phyloP scores from a whole-genome alignment of 352 stramenopile genomes.

The Aphanomyces stellatus region DNA sequence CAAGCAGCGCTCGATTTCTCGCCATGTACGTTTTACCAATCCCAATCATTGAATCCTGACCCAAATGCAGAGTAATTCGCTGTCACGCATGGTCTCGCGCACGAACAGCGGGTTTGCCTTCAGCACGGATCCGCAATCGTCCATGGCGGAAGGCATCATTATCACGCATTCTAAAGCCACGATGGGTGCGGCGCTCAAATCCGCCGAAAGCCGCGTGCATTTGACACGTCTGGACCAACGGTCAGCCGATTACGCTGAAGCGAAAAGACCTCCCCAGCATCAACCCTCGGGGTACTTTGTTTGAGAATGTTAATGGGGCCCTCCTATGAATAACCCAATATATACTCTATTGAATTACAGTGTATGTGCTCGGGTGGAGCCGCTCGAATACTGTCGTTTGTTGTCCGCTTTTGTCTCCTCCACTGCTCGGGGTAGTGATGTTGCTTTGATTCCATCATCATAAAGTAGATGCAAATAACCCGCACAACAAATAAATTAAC shows the following conservation, averaged over 20 bases:
- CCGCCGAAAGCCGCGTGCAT: background rate
- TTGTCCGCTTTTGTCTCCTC: background rate
- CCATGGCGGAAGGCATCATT: conserved; percentile 73
- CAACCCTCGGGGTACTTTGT: background rate
- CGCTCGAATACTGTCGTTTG: background rate
- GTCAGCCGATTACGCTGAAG: background rate
- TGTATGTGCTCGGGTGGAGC: background rate
- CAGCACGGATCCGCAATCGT: conserved; percentile 72
- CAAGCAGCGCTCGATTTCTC: too few species aligned
- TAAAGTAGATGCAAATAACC: background rate
- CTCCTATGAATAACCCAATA: background rate
- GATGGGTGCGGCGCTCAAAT: background rate
- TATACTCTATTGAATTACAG: too few species aligned
- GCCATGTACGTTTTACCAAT: too few species aligned
- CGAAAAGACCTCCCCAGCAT: background rate
- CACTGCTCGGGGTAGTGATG: background rate
- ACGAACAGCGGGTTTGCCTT: conserved; percentile 64
- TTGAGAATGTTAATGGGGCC: background rate
- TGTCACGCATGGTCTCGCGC: conserved; percentile 1
- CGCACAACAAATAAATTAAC: too few species aligned
- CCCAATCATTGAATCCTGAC: too few species aligned
- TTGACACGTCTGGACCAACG: background rate
- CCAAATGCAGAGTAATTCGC: conserved; percentile 44
- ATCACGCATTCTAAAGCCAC: conserved; percentile 24
- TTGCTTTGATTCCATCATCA: background rate